These are phyloP conservation scores for Ustilaginoidea virens DNA, from an alignment of 2,329 filamentous ascomycete species.

Conservation along the genomic window DNA sequence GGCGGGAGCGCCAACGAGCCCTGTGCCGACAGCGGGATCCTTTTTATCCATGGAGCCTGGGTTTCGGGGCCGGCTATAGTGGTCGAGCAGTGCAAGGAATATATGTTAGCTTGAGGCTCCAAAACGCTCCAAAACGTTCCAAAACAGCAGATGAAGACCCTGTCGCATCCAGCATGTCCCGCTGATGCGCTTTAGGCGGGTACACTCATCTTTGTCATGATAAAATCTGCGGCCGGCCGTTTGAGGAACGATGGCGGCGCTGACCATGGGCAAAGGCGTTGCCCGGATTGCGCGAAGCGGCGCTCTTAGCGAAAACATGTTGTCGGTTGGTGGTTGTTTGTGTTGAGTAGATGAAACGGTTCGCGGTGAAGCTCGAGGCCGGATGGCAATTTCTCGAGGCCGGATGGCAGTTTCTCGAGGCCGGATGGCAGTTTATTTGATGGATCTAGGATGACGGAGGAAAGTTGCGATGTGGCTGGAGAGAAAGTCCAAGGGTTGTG, in stretches of 20 bases:
- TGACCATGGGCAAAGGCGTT: background rate
- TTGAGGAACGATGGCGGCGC: background rate
- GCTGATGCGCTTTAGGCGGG: no score
- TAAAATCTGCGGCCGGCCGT: background rate
- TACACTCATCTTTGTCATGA: background rate
- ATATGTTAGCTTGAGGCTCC: conserved; percentile 5
- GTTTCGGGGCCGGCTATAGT: conserved; percentile 38
- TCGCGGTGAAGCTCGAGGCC: no score
- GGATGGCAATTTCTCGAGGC: no score
- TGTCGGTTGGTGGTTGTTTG: no score
- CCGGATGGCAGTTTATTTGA: no score
- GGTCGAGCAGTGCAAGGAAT: conserved; percentile 21
- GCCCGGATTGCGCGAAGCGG: background rate
- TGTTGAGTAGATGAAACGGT: no score
- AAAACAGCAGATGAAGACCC: no score
- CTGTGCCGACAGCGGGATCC: conserved; percentile 73
- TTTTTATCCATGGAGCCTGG: conserved; percentile 51
- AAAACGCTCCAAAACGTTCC: no score
- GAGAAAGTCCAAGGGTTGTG: no score
- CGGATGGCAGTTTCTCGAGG: no score
- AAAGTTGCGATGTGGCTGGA: no score
- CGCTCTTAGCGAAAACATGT: background rate
- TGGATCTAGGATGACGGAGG: no score
- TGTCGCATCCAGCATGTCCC: background rate
- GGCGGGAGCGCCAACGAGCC: conserved; percentile 76